Evolutionary conservation across 768 basidiomycete species (phyloP), one percentile per base, ranked within the genome.

Genomic region (Chalciporus sphaerocephalus): DNA sequence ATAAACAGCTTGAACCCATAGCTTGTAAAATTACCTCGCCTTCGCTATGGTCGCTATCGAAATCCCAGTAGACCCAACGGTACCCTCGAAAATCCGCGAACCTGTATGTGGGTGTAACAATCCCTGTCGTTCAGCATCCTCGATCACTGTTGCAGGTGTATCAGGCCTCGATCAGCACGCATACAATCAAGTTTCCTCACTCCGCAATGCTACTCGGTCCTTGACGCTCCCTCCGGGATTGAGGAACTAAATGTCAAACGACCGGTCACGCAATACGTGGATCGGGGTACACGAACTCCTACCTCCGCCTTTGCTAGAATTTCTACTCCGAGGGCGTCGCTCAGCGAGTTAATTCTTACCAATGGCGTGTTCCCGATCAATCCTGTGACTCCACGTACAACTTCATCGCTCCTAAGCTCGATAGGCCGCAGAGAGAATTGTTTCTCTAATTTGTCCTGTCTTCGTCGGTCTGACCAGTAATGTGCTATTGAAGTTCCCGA

Each of bases 181-280:
- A 39, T 38, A 47, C 36, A 17, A 11, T 4, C 8, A n/a, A 5
- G 0, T 8, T 15, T 54, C 30, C 80, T 48, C 58, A 96, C 94
- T 91, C 64, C 83, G 79, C 48, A 97, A 64, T 0, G 94, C 95
- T n/a, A 98, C 95, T 23, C 96, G 81, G 65, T 99, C 96, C 65
- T 99, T 99, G 40, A 97, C 88, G 43, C 94, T 97, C 32, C 96
- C 96, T 20, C 95, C 95, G 1, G 96, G 95, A 66, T 99, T 99
- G 48, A 98, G 62, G 61, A 85, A 99, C 92, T 98, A 55, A 9
- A 34, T 16, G 33, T 84, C 92, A 53, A 7, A 42, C 10, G 21
- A 27, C 23, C 11, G 28, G 38, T 48, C 24, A 20, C 35, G 16
- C 33, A 21, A 11, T 15, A 2, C 18, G 12, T 35, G 2, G 6